Percentiles rank a stretch among this genome's conserved stretches.
Conservation (phyloP, 2,329 filamentous ascomycete species). For the Sarocladium strictum region DNA sequence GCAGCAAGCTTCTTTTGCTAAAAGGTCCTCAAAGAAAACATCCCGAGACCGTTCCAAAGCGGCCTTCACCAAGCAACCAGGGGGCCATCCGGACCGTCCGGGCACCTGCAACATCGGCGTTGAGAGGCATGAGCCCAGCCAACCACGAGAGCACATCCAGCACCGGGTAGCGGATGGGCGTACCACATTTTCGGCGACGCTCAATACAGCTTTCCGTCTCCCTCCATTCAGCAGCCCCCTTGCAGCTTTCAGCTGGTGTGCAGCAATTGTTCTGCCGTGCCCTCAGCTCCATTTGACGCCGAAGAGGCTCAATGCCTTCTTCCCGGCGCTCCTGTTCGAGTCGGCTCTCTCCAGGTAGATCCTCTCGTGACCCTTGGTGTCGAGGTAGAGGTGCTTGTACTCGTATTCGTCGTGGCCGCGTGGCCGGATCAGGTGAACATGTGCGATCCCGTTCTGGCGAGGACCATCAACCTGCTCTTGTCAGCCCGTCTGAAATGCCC, state of each 20-base stretch:
- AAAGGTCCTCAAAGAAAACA: no score
- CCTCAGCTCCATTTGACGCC: slow-evolving; percentile 50
- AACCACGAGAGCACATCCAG: background rate
- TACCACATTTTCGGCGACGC: slow-evolving; percentile 2
- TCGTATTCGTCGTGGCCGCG: slow-evolving; percentile 61
- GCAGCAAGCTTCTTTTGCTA: no score
- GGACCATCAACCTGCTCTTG: slow-evolving; percentile 65
- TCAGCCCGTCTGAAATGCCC: no score
- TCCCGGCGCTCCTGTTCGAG: slow-evolving; percentile 23
- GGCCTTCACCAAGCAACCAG: no score
- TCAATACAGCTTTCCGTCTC: background rate
- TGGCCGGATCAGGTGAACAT: slow-evolving; percentile 70
- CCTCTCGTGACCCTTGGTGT: slow-evolving; percentile 65
- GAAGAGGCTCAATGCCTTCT: slow-evolving; percentile 49
- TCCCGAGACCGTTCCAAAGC: no score
- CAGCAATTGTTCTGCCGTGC: background rate
- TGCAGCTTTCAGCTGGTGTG: background rate
- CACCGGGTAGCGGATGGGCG: background rate
- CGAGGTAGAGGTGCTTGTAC: slow-evolving; percentile 75
- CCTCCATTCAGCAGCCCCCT: background rate
- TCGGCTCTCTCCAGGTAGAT: slow-evolving; percentile 62
- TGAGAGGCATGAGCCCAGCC: background rate
- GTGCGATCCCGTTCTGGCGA: slow-evolving; percentile 64
- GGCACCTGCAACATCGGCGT: slow-evolving; percentile 1
- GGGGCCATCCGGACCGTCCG: background rate